These are phyloP conservation scores for Lipomyces yamanashiensis DNA, from an alignment of 805 yeast species.

Conservation along the genomic window DNA sequence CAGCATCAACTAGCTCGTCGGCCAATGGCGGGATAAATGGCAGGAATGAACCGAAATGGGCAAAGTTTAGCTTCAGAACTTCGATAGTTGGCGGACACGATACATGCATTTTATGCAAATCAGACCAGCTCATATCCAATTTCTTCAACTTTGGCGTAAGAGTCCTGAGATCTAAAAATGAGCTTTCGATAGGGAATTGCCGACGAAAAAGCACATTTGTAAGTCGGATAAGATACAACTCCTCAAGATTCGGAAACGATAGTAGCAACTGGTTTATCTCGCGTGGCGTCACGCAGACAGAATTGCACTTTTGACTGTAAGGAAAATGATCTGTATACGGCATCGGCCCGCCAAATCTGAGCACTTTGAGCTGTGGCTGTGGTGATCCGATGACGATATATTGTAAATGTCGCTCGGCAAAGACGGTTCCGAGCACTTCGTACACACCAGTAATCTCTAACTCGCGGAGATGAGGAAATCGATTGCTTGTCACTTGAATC, in stretches of 20 bases:
- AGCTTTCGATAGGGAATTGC: background rate
- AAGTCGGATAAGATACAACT: constrained; percentile 3
- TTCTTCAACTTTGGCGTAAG: background rate
- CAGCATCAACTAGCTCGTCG: background rate
- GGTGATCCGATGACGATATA: background rate
- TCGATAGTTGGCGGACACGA: background rate
- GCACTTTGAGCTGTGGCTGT: constrained; percentile 1
- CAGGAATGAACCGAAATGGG: constrained; percentile 1
- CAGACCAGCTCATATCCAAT: constrained; percentile 13
- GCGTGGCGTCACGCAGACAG: background rate
- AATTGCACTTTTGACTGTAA: constrained; percentile 11
- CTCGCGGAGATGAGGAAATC: constrained; percentile 1
- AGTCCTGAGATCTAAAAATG: background rate
- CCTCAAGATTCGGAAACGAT: constrained; percentile 5
- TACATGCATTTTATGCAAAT: constrained; percentile 1
- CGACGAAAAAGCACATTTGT: constrained; percentile 2
- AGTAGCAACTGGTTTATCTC: background rate
- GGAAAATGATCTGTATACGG: constrained; percentile 14
- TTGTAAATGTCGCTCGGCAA: constrained; percentile 7
- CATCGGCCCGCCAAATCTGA: constrained; percentile 11
- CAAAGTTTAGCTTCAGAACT: constrained; percentile 9
- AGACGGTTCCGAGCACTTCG: constrained; percentile 5
- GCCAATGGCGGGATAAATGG: background rate
- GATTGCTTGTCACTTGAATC: background rate
- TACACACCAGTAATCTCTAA: constrained; percentile 5